These are phyloP conservation scores for Xylariaceae sp. DNA, from an alignment of 2,329 filamentous ascomycete genomes.

Conservation along the genomic window DNA sequence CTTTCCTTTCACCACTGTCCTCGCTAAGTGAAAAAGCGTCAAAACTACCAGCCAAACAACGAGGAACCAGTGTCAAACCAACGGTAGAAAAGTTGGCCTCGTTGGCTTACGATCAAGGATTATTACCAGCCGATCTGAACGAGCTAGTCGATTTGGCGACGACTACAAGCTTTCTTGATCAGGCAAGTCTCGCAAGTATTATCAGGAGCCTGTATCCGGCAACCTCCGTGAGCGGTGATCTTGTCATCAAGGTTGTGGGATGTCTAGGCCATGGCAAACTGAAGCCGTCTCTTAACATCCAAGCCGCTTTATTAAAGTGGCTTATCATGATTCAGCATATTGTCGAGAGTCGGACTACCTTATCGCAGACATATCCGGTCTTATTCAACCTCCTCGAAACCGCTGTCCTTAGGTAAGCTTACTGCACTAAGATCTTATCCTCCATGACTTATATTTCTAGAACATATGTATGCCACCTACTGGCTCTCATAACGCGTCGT, in stretches of 20 bases:
- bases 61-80: conserved; percentile 65
- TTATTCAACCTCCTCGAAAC: conserved; percentile 85
- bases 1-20: background rate
- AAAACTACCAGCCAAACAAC: conserved; percentile 68
- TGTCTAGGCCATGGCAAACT: conserved; percentile 77
- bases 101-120: conserved; percentile 70
- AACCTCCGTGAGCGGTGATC: conserved; percentile 63
- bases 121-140: conserved; percentile 64
- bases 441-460: conserved; percentile 42
- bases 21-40: conserved; percentile 51
- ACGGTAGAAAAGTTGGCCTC: conserved; percentile 67
- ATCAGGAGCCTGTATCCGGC: conserved; percentile 78
- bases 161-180: conserved; percentile 72
- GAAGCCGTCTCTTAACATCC: conserved; percentile 74
- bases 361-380: conserved; percentile 75
- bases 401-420: conserved; percentile 68
- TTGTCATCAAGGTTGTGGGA: conserved; percentile 70
- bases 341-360: conserved; percentile 64
- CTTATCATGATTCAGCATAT: conserved; percentile 76
- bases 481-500: conserved; percentile 79
- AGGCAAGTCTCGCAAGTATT: conserved; percentile 71
- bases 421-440: background rate
- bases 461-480: conserved; percentile 72
- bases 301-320: conserved; percentile 78
- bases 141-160: conserved; percentile 71